Percentiles rank a stretch among this genome's conserved stretches.
Conservation (phyloP, 108 stramenopile genomes). For the Chaetoceros tenuissimus region DNA sequence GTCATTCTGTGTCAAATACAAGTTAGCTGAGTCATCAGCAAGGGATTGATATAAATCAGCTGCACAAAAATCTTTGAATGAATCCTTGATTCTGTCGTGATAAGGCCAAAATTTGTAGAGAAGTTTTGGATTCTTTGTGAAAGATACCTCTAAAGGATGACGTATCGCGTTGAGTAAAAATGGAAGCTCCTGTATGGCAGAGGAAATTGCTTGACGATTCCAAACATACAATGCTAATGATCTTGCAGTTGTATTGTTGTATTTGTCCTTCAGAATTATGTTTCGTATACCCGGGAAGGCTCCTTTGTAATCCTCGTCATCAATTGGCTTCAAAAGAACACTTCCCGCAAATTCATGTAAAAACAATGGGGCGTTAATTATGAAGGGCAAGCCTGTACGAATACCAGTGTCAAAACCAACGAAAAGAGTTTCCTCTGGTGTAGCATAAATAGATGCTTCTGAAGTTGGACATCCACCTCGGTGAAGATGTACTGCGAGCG, state of each 20-base stretch:
- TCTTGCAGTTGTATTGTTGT: background rate
- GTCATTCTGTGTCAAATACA: background rate
- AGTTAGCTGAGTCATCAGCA: background rate
- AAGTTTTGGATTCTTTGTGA: background rate
- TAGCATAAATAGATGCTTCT: background rate
- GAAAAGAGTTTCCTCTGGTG: background rate
- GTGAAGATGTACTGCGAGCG: background rate
- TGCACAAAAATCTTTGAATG: background rate
- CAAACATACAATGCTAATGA: background rate
- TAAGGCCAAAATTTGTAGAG: background rate
- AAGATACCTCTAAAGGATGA: background rate
- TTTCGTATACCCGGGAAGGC: constrained; percentile 1
- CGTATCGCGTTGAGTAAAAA: background rate
- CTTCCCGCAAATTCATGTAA: background rate
- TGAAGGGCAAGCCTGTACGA: background rate
- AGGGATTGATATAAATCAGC: background rate
- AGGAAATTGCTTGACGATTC: constrained; percentile 2
- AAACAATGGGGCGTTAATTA: constrained; percentile 1
- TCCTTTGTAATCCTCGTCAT: background rate
- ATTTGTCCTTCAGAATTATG: background rate
- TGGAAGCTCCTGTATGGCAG: background rate
- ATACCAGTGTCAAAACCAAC: background rate
- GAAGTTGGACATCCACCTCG: background rate
- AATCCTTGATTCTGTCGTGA: background rate
- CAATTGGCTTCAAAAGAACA: background rate